These are phyloP conservation scores for Elsinoe batatas DNA, from an alignment of 2,329 filamentous ascomycete genomes.

Conservation along the genomic window DNA sequence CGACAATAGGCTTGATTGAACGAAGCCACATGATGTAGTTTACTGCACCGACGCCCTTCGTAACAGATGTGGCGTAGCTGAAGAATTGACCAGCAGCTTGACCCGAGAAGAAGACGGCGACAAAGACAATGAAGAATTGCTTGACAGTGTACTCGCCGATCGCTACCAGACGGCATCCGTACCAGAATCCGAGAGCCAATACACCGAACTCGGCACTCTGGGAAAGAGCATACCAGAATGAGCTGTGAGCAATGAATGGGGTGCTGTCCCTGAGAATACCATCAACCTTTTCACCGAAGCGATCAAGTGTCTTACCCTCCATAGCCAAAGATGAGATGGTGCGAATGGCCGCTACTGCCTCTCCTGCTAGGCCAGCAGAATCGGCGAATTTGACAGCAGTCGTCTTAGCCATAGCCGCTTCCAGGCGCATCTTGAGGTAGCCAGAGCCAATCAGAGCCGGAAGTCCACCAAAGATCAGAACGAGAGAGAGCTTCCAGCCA, in stretches of 20 bases:
- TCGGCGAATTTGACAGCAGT: constrained; percentile 59
- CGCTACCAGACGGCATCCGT: constrained; percentile 32
- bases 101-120: constrained; percentile 37
- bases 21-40: constrained; percentile 29
- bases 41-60: constrained; percentile 35
- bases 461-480: constrained; percentile 51
- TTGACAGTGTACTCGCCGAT: constrained; percentile 37
- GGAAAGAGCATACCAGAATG: constrained; percentile 55
- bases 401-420: constrained; percentile 59
- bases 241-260: constrained; percentile 51
- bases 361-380: constrained; percentile 64
- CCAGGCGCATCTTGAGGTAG: constrained; percentile 45
- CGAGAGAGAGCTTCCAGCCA: constrained; percentile 66
- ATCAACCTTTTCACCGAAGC: constrained; percentile 51
- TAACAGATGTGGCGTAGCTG: constrained; percentile 36
- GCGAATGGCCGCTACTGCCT: constrained; percentile 63
- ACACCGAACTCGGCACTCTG: constrained; percentile 56
- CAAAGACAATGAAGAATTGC: constrained; percentile 38
- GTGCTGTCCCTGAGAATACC: constrained; percentile 52
- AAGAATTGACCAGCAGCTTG: constrained; percentile 39
- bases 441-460: constrained; percentile 42
- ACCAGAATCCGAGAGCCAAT: constrained; percentile 46
- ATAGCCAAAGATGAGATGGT: constrained; percentile 63
- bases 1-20: constrained; percentile 22
- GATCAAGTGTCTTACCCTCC: constrained; percentile 52